Percentiles rank a stretch among this genome's conserved stretches.
Evolutionary conservation across 139 green algal species (phyloP).

Genomic region (Chlorella sp.): DNA sequence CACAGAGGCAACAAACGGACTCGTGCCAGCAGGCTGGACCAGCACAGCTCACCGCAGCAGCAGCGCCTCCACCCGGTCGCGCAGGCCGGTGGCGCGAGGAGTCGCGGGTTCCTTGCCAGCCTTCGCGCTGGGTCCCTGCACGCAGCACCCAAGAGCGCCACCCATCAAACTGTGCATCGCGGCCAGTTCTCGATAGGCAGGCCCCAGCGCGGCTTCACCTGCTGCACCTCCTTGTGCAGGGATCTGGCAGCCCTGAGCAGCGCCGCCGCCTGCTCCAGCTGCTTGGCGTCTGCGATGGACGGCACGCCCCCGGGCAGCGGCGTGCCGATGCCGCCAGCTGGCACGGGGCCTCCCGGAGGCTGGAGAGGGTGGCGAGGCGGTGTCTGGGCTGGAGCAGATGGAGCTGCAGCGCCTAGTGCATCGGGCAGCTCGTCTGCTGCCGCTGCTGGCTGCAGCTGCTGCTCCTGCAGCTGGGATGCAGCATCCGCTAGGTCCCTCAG

Average conservation of each 20-base stretch:
- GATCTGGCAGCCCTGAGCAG: too few species aligned
- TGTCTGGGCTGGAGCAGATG: background rate
- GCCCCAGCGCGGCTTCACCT: too few species aligned
- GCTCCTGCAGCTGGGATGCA: background rate
- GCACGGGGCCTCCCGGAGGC: background rate
- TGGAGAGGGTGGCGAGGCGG: background rate
- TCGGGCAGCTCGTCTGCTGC: background rate
- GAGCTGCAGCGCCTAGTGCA: background rate
- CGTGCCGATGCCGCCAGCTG: background rate
- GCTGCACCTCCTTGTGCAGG: too few species aligned
- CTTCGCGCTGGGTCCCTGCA: background rate
- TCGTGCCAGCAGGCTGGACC: background rate
- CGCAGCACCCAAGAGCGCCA: too few species aligned
- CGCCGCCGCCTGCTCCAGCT: background rate
- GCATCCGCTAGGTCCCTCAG: too few species aligned
- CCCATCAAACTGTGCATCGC: too few species aligned
- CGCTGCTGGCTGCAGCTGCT: background rate
- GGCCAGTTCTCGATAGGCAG: too few species aligned
- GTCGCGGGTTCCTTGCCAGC: background rate
- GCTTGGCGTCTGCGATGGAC: slow-evolving; percentile 3
- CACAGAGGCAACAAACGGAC: background rate
- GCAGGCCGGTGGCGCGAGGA: background rate
- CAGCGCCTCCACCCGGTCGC: background rate
- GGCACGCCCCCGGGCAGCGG: too few species aligned
- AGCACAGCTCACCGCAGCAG: background rate